Base-by-base conservation (phyloP, 2,329 filamentous ascomycete species). In the Rachicladosporium sp. region DNA sequence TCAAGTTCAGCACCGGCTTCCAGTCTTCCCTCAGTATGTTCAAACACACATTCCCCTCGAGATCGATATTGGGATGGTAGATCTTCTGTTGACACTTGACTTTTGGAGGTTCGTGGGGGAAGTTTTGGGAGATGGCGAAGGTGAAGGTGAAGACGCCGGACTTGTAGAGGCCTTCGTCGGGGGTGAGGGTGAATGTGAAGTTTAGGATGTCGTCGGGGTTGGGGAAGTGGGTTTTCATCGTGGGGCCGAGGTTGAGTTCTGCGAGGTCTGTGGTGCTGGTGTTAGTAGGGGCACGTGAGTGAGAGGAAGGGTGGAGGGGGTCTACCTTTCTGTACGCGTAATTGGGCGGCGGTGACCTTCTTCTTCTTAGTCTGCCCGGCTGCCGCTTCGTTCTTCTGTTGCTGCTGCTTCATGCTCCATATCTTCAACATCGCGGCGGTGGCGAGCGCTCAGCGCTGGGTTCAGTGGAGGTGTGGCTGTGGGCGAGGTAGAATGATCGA, bases 11-110 rank as follows among this genome's bases (percentile, higher is more conserved):
- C 33, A 98, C 91, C 0, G 91, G 91, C 70, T 96, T 98, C 91
- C 91, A 98, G 67, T 98, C 91, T 67, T 98, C 91, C 46, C 91
- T 73, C 56, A 98, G 65, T 54, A 98, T 98, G 62, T 98, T 98
- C 56, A 98, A 67, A 68, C 91, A 98, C 46, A 98, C 88, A 59
- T 98, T 98, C 52, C 91, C 91, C 60, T 96, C 86, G 31, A 94
- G 73, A 57, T 98, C 91, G 59, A 98, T 98, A 64, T 98, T 98
- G 4, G 91, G 91, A 61, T 98, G 91, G 67, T 98, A 98, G 54
- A 98, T 96, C 71, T 94, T 96, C 66, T 98, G 85, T 51, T 80
- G 82, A 67, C 91, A 96, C 57, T 84, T 91, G 52, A 98, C 91
- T 66, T 96, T 96, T 12, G 91, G 91, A 46, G 91, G 88, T 61